Base-by-base conservation (phyloP, 768 basidiomycete genomes). In the Collybiopsis luxurians region DNA sequence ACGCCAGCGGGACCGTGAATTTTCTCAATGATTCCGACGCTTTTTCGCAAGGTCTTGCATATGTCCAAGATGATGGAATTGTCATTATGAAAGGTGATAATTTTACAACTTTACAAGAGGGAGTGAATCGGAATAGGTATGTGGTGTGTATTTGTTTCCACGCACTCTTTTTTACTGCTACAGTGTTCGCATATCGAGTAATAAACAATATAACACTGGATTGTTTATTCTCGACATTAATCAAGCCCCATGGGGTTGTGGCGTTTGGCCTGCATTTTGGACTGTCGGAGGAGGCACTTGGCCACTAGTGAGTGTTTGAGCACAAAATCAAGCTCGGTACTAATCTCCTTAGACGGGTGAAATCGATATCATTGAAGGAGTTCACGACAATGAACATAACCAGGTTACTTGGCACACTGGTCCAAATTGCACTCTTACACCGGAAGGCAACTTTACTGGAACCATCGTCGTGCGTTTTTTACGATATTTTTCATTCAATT, bases 181-280 rank as follows among this genome's bases (percentile, higher is more conserved):
- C 2, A 90, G 93, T 61, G 87, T 96, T 57, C 86, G 93, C 44
- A 85, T 96, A 68, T 84, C 83, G 45, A 87, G 85, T 60, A 65
- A 78, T 38, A 75, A 77, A 6, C 66, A 73, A 45, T 91, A 90
- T 66, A 88, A 83, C 58, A 83, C 86, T 10, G 93, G 93, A 28
- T 75, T 96, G 21, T 92, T 95, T 66, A 80, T 96, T 58, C 76
- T 95, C 24, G 93, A 96, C 66, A 77, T 92, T 30, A 84, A 87
- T 56, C 84, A 81, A 69, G 92, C 92, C 45, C 93, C 93, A 0
- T 92, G 87, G 83, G 94, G 93, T 53, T 96, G 93, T 71, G 88
- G 81, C 62, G 83, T 87, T 21, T 93, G 93, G 92, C 92, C 91
- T 42, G 87, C 89, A 4, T 91, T 86, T 69, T 91, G 89, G 90